These are phyloP conservation scores for Globisporangium abappressorium DNA, from an alignment of 352 stramenopile species.

Conservation along the genomic window DNA sequence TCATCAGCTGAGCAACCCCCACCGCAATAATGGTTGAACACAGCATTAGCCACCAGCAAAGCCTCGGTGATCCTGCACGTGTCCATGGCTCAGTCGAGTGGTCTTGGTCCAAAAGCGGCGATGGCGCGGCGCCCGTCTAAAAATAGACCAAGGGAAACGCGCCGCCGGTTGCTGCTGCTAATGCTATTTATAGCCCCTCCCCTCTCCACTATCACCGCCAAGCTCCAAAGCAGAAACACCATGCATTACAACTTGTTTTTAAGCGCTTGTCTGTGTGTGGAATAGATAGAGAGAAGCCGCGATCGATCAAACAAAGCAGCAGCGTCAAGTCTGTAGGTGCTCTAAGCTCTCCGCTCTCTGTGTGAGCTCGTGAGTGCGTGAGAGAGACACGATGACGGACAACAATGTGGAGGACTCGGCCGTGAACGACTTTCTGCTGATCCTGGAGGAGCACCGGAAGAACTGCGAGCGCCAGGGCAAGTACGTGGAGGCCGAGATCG, in stretches of 20 bases:
- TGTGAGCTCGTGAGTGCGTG: neutral
- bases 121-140: neutral
- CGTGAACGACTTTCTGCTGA: slow-evolving; percentile 85
- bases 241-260: neutral
- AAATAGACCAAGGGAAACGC: neutral
- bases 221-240: neutral
- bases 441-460: slow-evolving; percentile 94
- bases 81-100: neutral
- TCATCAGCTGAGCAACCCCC: neutral
- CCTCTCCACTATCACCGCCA: neutral
- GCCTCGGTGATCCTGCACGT: neutral
- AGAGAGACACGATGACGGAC: slow-evolving; percentile 22
- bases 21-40: neutral
- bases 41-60: neutral
- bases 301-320: neutral
- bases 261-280: too few species aligned
- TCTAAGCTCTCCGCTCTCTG: neutral
- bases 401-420: slow-evolving; percentile 75
- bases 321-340: neutral
- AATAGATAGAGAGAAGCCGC: neutral
- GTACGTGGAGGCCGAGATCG: slow-evolving; percentile 97
- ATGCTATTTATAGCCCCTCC: neutral
- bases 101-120: neutral
- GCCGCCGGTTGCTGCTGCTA: neutral
- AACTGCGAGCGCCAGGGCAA: slow-evolving; percentile 97